These are phyloP conservation scores for Achlya hypogyna DNA, from an alignment of 352 stramenopile genomes.

Conservation along the genomic window DNA sequence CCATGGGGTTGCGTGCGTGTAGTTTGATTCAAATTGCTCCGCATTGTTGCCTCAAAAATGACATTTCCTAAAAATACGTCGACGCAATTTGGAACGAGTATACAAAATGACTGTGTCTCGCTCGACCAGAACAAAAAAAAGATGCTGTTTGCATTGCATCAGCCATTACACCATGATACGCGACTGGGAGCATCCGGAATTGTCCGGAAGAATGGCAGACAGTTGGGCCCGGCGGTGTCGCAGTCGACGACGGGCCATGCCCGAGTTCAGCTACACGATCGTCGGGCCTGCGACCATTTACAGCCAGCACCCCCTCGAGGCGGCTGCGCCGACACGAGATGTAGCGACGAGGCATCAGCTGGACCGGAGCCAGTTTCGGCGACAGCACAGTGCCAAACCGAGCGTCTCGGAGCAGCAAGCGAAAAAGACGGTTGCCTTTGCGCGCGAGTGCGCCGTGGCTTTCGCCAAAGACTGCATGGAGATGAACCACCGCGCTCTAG, in stretches of 20 bases:
- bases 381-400: neutral
- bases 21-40: too few relatives aligned
- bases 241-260: neutral
- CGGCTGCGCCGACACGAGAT: neutral
- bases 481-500: neutral
- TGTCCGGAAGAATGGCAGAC: too few relatives aligned
- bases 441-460: constrained; percentile 1
- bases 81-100: too few relatives aligned
- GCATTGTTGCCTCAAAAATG: too few relatives aligned
- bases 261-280: neutral
- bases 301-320: neutral
- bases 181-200: too few relatives aligned
- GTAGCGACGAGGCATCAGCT: neutral
- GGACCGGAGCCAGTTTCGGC: neutral
- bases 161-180: too few relatives aligned
- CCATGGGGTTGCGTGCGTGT: too few relatives aligned
- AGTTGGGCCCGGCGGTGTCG: too few relatives aligned
- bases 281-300: neutral
- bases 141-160: too few relatives aligned
- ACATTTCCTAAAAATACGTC: too few relatives aligned
- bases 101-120: too few relatives aligned
- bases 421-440: constrained; percentile 7
- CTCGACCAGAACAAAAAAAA: too few relatives aligned
- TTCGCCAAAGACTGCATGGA: constrained; percentile 12
- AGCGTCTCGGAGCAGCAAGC: neutral